Conservation (phyloP, 768 basidiomycete genomes). For the Mycena crocata region DNA sequence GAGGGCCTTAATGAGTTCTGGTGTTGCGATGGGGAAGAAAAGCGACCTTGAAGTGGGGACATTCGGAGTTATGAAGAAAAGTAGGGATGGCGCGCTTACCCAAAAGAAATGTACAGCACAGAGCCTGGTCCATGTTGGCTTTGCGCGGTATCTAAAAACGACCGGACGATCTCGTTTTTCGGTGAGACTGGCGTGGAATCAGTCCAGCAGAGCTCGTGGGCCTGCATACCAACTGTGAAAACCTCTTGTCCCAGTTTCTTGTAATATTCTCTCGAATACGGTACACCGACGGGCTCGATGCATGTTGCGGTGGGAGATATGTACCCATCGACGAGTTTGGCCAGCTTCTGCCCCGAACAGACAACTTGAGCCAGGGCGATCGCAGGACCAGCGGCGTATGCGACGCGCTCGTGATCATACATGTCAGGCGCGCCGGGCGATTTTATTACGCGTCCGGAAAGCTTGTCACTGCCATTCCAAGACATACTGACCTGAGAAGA, state of each 20-base stretch:
- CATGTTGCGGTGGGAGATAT: slow-evolving; percentile 1
- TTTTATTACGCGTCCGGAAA: slow-evolving; percentile 7
- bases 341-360: slow-evolving; percentile 9
- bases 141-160: slow-evolving; percentile 17
- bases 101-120: slow-evolving; percentile 27
- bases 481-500: background rate
- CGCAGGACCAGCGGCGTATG: slow-evolving; percentile 13
- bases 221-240: slow-evolving; percentile 22
- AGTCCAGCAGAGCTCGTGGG: slow-evolving; percentile 6
- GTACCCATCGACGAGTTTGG: slow-evolving; percentile 13
- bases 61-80: background rate
- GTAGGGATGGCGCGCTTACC: background rate
- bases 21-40: slow-evolving; percentile 20
- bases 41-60: slow-evolving; percentile 7
- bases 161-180: slow-evolving; percentile 2
- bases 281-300: slow-evolving; percentile 13
- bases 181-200: background rate
- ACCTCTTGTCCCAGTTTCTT: slow-evolving; percentile 18
- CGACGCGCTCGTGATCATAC: slow-evolving; percentile 28
- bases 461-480: slow-evolving; percentile 26
- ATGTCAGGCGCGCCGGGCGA: too few relatives aligned
- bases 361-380: background rate
- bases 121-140: slow-evolving; percentile 13
- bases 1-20: slow-evolving; percentile 14
- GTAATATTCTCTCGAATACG: slow-evolving; percentile 9